Percentiles rank a stretch among this genome's conserved stretches.
These are phyloP conservation scores for Leccinum rimulosum DNA, from an alignment of 768 basidiomycete species.

Conservation along the genomic window DNA sequence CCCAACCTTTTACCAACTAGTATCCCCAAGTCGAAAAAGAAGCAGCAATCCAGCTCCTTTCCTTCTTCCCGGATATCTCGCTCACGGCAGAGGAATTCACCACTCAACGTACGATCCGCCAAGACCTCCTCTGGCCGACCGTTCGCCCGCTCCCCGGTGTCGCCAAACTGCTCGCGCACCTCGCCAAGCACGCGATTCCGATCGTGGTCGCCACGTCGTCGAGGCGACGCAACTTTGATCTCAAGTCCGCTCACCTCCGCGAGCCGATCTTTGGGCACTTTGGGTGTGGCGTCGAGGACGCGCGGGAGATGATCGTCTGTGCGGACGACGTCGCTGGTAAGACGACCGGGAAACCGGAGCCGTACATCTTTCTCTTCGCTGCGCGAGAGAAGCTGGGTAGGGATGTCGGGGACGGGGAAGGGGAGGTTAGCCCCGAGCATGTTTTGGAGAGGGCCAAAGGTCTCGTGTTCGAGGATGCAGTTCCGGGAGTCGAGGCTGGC, in stretches of 20 bases:
- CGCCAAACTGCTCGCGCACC: slow-evolving; percentile 63
- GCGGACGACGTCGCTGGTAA: slow-evolving; percentile 60
- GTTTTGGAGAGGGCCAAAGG: slow-evolving; percentile 54
- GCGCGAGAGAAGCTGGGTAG: slow-evolving; percentile 58
- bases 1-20: neutral
- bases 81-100: slow-evolving; percentile 63
- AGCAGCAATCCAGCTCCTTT: slow-evolving; percentile 65
- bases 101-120: slow-evolving; percentile 49
- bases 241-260: slow-evolving; percentile 63
- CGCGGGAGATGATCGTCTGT: slow-evolving; percentile 60
- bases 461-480: slow-evolving; percentile 80
- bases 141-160: slow-evolving; percentile 75
- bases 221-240: slow-evolving; percentile 56
- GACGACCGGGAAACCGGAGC: slow-evolving; percentile 72
- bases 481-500: slow-evolving; percentile 75
- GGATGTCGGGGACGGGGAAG: slow-evolving; percentile 51
- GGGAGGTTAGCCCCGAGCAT: slow-evolving; percentile 34
- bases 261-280: slow-evolving; percentile 49
- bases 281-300: slow-evolving; percentile 18
- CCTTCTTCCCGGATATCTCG: slow-evolving; percentile 72
- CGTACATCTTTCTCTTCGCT: slow-evolving; percentile 78
- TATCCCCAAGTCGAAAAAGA: slow-evolving; percentile 56
- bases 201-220: slow-evolving; percentile 84
- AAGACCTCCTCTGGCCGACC: slow-evolving; percentile 67
- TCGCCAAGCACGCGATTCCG: slow-evolving; percentile 64